Evolutionary conservation across 108 stramenopile genomes (phyloP), one percentile per base, ranked within the genome.

Genomic region (Hondaea fermentalgiana): DNA sequence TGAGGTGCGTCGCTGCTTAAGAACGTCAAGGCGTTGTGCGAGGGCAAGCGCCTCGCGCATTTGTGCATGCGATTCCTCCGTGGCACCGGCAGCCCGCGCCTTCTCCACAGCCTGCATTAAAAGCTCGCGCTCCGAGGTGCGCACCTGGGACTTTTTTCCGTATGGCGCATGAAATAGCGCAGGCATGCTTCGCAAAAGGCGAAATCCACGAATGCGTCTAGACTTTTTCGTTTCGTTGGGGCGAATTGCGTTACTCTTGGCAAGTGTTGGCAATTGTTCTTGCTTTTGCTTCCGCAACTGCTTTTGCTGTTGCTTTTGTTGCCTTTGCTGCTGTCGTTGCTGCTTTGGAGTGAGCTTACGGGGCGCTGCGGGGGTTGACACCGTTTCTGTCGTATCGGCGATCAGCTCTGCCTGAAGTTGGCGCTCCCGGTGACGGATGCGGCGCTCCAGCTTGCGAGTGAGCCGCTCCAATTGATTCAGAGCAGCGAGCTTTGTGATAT

Each of bases 381-480:
- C 8, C 25, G 16, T 42, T 42, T 69, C 35, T 47, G 72, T 72
- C 72, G 28, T 2, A 19, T 42, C 45, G 49, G 19, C 45, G 43
- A 3, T 19, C 17, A 53, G 76, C 23, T 83, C 76, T 12, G 45
- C 76, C 51, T 53, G 49, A 53, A 83, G 51, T 4, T 83, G 49
- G n/a, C 28, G 45, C 28, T 83, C 76, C 6, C 76, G 45, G 23
- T 83, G 76, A 0, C 76, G 45, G 51, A 83, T 83, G n/a, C 76
- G 76, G 10, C 76, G 76, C 49, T 47, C 45, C 16, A 83, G 76
- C 51, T 83, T 83, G 23, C 51, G 45, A 25, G 76, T 83, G 23
- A 83, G 76, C 23, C 76, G 76, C 76, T 83, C 76, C 16, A 83
- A 4, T 45, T 83, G 76, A 23, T 83, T 83, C 23, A 83, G 45